Conservation (phyloP, 2,329 filamentous ascomycete genomes). For the Mycogone perniciosa region DNA sequence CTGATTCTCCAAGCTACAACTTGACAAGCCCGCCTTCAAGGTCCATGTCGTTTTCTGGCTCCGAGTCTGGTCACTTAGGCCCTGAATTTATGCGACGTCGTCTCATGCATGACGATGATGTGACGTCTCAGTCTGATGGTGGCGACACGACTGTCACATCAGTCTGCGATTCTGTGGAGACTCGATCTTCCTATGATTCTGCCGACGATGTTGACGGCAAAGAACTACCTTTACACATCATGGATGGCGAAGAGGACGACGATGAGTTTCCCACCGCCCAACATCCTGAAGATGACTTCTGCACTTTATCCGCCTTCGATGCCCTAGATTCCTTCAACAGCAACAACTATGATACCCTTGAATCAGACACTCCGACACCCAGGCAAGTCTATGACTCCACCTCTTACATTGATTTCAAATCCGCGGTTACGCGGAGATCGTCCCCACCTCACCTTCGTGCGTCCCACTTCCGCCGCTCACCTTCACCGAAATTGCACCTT, state of each 20-base stretch:
- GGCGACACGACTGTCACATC: constrained; percentile 39
- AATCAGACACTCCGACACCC: constrained; percentile 40
- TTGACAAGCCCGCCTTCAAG: constrained; percentile 38
- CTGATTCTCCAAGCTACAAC: constrained; percentile 25
- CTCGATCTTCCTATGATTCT: constrained; percentile 27
- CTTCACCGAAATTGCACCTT: constrained; percentile 30
- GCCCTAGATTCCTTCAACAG: constrained; percentile 19
- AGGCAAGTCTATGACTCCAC: constrained; percentile 25
- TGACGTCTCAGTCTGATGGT: constrained; percentile 40
- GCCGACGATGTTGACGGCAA: constrained; percentile 24
- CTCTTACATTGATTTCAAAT: constrained; percentile 34
- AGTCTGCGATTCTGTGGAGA: constrained; percentile 40
- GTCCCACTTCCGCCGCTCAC: constrained; percentile 19
- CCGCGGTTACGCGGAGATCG: constrained; percentile 26
- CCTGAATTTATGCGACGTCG: constrained; percentile 25
- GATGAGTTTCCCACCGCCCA: constrained; percentile 35
- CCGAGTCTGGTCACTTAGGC: constrained; percentile 37
- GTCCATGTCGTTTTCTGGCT: constrained; percentile 47
- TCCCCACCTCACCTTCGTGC: constrained; percentile 28
- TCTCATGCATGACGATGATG: constrained; percentile 33
- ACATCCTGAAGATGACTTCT: constrained; percentile 32
- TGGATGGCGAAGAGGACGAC: constrained; percentile 28
- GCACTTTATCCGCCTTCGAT: constrained; percentile 25
- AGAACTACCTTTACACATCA: constrained; percentile 24
- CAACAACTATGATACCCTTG: constrained; percentile 29